Base-by-base conservation (phyloP, 768 basidiomycete species). In the Coprinellus aureogranulatus region DNA sequence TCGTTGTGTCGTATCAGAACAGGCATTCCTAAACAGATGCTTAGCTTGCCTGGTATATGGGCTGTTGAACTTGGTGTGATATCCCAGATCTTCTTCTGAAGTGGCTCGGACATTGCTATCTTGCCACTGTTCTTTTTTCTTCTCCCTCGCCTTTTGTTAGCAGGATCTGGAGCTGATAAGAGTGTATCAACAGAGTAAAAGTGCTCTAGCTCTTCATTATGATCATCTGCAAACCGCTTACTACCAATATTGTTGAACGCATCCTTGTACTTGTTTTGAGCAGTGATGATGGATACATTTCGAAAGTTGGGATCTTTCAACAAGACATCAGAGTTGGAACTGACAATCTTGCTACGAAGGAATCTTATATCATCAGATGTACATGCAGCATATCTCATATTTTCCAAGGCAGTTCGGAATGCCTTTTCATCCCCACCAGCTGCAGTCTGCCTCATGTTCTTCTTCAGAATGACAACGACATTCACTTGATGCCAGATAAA, bases 251-350 rank as follows among this genome's bases (percentile, higher is more conserved):
- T 22, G 62, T 80, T 80, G 0, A 77, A 68, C 54, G 62, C 55
- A 61, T 78, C 77, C 54, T 73, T 71, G 25, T 73, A 65, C 8
- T 62, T 30, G 67, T 77, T 78, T 23, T 59, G 60, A 4, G 66
- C 64, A 4, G 74, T 77, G 30, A 80, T 79, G 9, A 78, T 65
- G 3, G 76, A 69, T 3, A 72, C 64, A 65, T 74, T 59, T n/a
- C 68, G 26, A 53, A 76, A 78, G 3, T 55, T n/a, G n/a, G n/a
- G n/a, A n/a, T n/a, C n/a, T n/a, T n/a, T n/a, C n/a, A n/a, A n/a
- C n/a, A n/a, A n/a, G n/a, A n/a, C n/a, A n/a, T n/a, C n/a, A n/a
- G n/a, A n/a, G n/a, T 37, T 8, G 51, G 39, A 11, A 53, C 4
- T 1, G 51, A 41, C 2, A 41, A 16, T 18, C 22, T 20, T 41